A percentile compares a stretch with the other conserved stretches of the same genome.
Conservation (phyloP, 345 rosid genomes). For the Boechera retrofracta region DNA sequence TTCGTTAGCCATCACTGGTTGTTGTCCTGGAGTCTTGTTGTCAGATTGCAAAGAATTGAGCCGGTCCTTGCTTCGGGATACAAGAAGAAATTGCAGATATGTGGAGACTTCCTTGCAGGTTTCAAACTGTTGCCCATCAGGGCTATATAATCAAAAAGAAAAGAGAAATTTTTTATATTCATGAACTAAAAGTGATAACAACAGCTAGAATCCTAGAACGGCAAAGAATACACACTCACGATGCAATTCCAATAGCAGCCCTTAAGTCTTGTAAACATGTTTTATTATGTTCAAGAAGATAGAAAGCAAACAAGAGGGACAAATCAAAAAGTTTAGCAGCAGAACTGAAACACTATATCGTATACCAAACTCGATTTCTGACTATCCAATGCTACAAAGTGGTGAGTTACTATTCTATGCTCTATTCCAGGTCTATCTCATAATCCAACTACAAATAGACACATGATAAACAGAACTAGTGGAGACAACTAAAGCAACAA, state of each 20-base stretch:
- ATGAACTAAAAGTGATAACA: conserved; percentile 7
- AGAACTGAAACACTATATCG: conserved; percentile 26
- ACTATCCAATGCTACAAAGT: background rate
- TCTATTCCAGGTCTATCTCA: conserved; percentile 2
- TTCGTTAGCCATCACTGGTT: conserved; percentile 15
- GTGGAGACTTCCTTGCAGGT: conserved; percentile 74
- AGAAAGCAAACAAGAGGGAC: background rate
- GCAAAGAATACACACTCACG: background rate
- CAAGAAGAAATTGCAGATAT: conserved; percentile 50
- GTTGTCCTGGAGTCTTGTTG: conserved; percentile 27
- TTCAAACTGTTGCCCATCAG: conserved; percentile 72
- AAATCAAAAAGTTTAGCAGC: background rate
- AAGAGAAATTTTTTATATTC: background rate
- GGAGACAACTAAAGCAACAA: background rate
- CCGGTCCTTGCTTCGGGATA: conserved; percentile 47
- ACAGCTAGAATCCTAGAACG: background rate
- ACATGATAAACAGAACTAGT: conserved; percentile 21
- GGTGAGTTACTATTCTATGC: conserved; percentile 1
- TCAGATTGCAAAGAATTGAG: conserved; percentile 34
- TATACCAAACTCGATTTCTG: background rate
- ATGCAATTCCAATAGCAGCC: conserved; percentile 5
- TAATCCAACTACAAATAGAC: conserved; percentile 12
- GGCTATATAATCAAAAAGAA: conserved; percentile 52
- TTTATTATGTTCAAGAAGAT: conserved; percentile 1
- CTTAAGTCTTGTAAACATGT: background rate